Percentiles rank a stretch among this genome's conserved stretches.
These are phyloP conservation scores for Nemania sp. DNA, from an alignment of 2,329 filamentous ascomycete species.

Conservation along the genomic window DNA sequence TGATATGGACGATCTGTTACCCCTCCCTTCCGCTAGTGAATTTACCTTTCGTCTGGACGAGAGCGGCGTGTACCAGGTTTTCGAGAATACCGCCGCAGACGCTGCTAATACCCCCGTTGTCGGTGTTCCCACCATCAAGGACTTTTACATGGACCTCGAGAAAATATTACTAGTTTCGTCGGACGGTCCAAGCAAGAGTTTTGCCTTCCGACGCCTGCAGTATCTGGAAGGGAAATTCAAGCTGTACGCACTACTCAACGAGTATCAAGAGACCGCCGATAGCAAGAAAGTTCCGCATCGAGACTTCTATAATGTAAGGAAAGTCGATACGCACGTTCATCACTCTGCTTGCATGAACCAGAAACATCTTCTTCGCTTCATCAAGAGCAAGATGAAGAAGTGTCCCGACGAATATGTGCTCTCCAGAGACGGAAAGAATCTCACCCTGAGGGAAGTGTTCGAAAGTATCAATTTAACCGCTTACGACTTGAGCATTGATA, in stretches of 20 bases:
- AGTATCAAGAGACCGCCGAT: slow-evolving; percentile 97
- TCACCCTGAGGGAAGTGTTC: slow-evolving; percentile 92
- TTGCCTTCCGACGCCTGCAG: slow-evolving; percentile 90
- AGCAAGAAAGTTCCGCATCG: slow-evolving; percentile 96
- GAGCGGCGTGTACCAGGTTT: slow-evolving; percentile 90
- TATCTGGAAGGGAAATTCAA: slow-evolving; percentile 98
- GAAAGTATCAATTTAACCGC: slow-evolving; percentile 96
- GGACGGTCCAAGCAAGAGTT: slow-evolving; percentile 94
- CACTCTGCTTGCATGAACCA: slow-evolving; percentile 99
- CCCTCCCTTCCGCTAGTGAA: slow-evolving; percentile 70
- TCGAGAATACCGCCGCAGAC: slow-evolving; percentile 66
- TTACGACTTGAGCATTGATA: slow-evolving; percentile 97
- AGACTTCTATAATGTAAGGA: slow-evolving; percentile 98
- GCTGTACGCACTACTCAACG: slow-evolving; percentile 88
- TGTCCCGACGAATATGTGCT: slow-evolving; percentile 92
- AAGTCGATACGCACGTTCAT: slow-evolving; percentile 98
- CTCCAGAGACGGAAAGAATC: slow-evolving; percentile 85
- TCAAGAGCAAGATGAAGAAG: slow-evolving; percentile 99
- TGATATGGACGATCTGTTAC: slow-evolving; percentile 74
- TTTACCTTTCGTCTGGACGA: slow-evolving; percentile 80
- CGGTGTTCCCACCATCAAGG: slow-evolving; percentile 85
- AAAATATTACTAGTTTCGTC: slow-evolving; percentile 85
- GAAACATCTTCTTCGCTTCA: slow-evolving; percentile 96
- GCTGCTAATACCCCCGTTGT: slow-evolving; percentile 71
- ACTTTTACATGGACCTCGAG: slow-evolving; percentile 96